Evolutionary conservation across 139 green algal genomes (phyloP).

Genomic region (Limnomonas spitsbergensis): DNA sequence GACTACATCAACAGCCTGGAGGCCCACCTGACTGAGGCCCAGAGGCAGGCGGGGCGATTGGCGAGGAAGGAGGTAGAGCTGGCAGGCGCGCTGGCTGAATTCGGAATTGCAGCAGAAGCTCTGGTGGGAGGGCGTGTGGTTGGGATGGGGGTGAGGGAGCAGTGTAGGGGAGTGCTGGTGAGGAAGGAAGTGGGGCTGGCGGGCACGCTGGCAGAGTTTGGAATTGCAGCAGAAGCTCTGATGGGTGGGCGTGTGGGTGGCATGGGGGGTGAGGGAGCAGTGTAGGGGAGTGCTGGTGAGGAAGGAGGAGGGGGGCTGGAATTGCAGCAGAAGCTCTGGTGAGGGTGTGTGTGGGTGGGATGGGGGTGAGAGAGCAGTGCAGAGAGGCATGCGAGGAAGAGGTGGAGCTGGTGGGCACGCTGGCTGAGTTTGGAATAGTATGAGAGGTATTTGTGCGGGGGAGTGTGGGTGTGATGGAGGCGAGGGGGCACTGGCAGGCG

Average conservation of each 20-base stretch:
- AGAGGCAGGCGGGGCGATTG: constrained; percentile 67
- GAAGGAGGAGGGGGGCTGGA: no score
- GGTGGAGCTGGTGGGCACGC: no score
- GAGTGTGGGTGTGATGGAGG: no score
- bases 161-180: no score
- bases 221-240: constrained; percentile 29
- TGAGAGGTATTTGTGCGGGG: no score
- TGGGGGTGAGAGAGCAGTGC: neutral
- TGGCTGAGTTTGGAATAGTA: no score
- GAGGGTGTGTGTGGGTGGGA: neutral
- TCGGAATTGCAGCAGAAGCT: constrained; percentile 52
- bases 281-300: no score
- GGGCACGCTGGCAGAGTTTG: constrained; percentile 74
- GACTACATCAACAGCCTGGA: constrained; percentile 84
- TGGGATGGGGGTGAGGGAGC: neutral
- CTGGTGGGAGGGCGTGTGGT: constrained; percentile 3
- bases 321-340: constrained; percentile 25
- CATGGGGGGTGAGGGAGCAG: no score
- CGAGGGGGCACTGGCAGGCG: no score
- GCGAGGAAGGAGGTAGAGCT: constrained; percentile 72
- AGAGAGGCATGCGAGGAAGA: no score
- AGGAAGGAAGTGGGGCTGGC: constrained; percentile 69
- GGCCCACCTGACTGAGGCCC: constrained; percentile 75
- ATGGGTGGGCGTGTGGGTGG: neutral
- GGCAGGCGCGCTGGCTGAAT: constrained; percentile 66